Evolutionary conservation across 345 rosid genomes (phyloP).

Genomic region (Hypericum androsaemum): DNA sequence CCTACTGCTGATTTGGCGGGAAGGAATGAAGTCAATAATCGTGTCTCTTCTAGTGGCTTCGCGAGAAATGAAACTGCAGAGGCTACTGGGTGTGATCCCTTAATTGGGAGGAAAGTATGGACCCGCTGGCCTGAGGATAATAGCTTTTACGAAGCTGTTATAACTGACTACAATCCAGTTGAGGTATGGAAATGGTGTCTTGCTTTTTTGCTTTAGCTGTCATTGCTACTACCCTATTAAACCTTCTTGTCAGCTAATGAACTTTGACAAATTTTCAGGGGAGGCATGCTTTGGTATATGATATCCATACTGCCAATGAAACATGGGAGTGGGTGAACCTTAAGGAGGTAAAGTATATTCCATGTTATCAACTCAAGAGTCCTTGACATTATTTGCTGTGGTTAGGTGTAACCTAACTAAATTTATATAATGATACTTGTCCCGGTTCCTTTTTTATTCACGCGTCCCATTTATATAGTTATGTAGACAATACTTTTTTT

Average conservation of each 20-base stretch:
- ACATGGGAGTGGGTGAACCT: slow-evolving; percentile 98
- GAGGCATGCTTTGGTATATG: slow-evolving; percentile 87
- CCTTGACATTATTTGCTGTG: too few species aligned
- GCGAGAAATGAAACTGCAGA: slow-evolving; percentile 55
- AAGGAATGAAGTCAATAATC: slow-evolving; percentile 48
- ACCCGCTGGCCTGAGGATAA: slow-evolving; percentile 96
- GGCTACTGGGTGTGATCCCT: slow-evolving; percentile 49
- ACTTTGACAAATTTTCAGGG: slow-evolving; percentile 44
- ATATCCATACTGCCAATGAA: slow-evolving; percentile 59
- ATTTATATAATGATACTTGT: too few species aligned
- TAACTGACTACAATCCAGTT: slow-evolving; percentile 55
- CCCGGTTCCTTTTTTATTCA: too few species aligned
- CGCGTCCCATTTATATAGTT: too few species aligned
- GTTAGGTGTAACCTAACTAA: too few species aligned
- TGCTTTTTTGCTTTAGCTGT: too few species aligned
- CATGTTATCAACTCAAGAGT: not conserved
- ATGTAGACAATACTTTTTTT: too few species aligned
- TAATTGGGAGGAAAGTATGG: slow-evolving; percentile 87
- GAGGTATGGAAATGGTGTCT: slow-evolving; percentile 31
- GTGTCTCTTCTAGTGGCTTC: slow-evolving; percentile 37
- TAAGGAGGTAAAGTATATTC: slow-evolving; percentile 61
- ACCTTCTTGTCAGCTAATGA: slow-evolving; percentile 13
- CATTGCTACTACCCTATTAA: not conserved
- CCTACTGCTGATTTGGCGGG: slow-evolving; percentile 54
- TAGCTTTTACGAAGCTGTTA: slow-evolving; percentile 80